Evolutionary conservation across 2,329 filamentous ascomycete species (phyloP).

Genomic region (Sphaerulina vaccinii): DNA sequence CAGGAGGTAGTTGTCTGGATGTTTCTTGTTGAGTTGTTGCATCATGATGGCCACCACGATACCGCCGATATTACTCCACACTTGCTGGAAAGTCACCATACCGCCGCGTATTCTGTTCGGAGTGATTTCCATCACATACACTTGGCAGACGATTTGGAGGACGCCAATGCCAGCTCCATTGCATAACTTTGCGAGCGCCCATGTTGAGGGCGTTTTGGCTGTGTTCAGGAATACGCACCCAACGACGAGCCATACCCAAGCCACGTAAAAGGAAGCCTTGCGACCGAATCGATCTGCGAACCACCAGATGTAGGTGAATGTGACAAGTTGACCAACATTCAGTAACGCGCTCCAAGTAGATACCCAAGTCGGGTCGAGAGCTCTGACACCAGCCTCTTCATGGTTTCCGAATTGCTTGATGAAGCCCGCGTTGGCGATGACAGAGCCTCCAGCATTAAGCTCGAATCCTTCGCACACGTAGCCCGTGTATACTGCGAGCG

Average conservation of each 20-base stretch:
- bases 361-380: slow-evolving; percentile 10
- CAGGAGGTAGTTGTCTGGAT: slow-evolving; percentile 7
- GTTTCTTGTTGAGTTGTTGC: slow-evolving; percentile 10
- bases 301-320: slow-evolving; percentile 11
- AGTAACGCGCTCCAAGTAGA: slow-evolving; percentile 11
- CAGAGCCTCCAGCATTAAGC: background rate
- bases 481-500: slow-evolving; percentile 7
- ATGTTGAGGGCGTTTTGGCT: slow-evolving; percentile 4
- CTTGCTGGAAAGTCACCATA: slow-evolving; percentile 8
- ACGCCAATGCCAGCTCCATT: slow-evolving; percentile 10
- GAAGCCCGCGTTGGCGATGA: slow-evolving; percentile 10
- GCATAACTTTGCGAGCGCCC: slow-evolving; percentile 11
- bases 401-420: slow-evolving; percentile 10
- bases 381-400: slow-evolving; percentile 1
- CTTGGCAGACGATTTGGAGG: slow-evolving; percentile 11
- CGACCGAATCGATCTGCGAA: slow-evolving; percentile 11
- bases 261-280: slow-evolving; percentile 9
- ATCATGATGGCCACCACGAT: slow-evolving; percentile 12
- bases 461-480: slow-evolving; percentile 12
- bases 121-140: slow-evolving; percentile 11
- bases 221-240: slow-evolving; percentile 11
- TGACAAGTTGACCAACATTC: slow-evolving; percentile 11
- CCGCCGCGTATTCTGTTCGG: slow-evolving; percentile 6
- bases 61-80: slow-evolving; percentile 7
- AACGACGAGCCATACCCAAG: slow-evolving; percentile 10